Base-by-base conservation (phyloP, 2,329 filamentous ascomycete genomes). In the Drechslera avenae region DNA sequence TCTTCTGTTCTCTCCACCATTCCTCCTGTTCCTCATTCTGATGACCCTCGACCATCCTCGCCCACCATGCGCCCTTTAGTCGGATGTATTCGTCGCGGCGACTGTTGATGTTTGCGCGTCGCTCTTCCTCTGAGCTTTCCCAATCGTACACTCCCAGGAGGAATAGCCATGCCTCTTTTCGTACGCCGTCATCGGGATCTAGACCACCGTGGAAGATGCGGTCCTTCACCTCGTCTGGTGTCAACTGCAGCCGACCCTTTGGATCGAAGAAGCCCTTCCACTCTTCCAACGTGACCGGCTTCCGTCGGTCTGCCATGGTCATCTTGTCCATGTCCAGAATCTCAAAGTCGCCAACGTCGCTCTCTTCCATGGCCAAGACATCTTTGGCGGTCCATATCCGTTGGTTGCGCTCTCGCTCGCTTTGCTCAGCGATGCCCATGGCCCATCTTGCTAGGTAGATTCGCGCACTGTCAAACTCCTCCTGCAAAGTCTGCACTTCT, bases 391-490 rank as follows among this genome's bases (percentile, higher is more conserved):
- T 97, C 89, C 91, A 99, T 67, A 96, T 92, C 39, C 92, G 82
- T 72, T 92, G 88, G 43, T 86, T 89, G 18, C 88, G 81, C 64
- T 99, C 94, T 32, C 86, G 82, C 68, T 99, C 94, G 64, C 92
- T 93, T 76, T 99, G 94, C 72, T 99, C 95, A 0, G 94, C 92
- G 58, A 99, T 96, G 6, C 91, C 91, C 94, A 99, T 97, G 2
- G 94, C 94, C 94, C 94, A 99, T 57, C 94, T 83, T 17, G 94
- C 94, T 32, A 99, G 81, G 69, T 99, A 99, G 52, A 99, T 82
- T 58, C 94, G 84, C 3, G 95, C 94, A 65, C 91, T 96, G 77
- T 99, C 95, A 64, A 97, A 99, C 69, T 99, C 95, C 53, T 97
- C 92, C 69, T 97, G 92, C 17, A 99, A 74, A 0, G 90, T 97